These are phyloP conservation scores for Tetrastigma voinierianum DNA, from an alignment of 164 flowering plant genomes.

Conservation along the genomic window DNA sequence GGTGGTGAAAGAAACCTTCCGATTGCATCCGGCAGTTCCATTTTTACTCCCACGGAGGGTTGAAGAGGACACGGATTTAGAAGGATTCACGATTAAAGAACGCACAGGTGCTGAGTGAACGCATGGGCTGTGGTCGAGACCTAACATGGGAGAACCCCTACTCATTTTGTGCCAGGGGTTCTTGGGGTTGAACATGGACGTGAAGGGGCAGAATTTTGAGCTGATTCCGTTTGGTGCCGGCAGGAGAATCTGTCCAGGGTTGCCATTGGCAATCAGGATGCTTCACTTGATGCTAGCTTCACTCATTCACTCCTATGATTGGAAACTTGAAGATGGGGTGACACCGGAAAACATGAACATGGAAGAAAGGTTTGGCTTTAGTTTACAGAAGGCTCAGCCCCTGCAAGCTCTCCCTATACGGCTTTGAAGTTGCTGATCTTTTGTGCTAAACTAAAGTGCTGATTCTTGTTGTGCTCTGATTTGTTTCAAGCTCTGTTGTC, in stretches of 20 bases:
- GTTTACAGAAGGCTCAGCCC: not conserved
- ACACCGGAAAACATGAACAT: constrained; percentile 19
- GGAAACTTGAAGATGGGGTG: constrained; percentile 18
- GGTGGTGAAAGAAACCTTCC: constrained; percentile 26
- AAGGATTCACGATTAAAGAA: constrained; percentile 22
- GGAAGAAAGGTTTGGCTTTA: constrained; percentile 5
- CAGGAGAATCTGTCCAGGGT: constrained; percentile 21
- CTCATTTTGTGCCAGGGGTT: constrained; percentile 32
- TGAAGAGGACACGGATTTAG: constrained; percentile 4
- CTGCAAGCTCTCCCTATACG: no score
- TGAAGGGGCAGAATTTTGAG: constrained; percentile 19
- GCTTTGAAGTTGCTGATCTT: no score
- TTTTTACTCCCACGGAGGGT: constrained; percentile 23
- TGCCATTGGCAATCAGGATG: constrained; percentile 23
- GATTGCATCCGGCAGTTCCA: constrained; percentile 27
- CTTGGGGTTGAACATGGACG: constrained; percentile 23
- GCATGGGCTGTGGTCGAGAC: constrained; percentile 30
- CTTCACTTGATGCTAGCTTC: constrained; percentile 20
- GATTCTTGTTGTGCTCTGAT: no score
- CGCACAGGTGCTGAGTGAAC: constrained; percentile 27
- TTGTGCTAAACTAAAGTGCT: no score
- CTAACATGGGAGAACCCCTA: constrained; percentile 24
- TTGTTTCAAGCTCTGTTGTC: no score
- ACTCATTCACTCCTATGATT: constrained; percentile 13
- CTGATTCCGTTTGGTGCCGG: constrained; percentile 28